These are phyloP conservation scores for Ceratocystis smalleyi DNA, from an alignment of 2,329 filamentous ascomycete genomes.

Conservation along the genomic window DNA sequence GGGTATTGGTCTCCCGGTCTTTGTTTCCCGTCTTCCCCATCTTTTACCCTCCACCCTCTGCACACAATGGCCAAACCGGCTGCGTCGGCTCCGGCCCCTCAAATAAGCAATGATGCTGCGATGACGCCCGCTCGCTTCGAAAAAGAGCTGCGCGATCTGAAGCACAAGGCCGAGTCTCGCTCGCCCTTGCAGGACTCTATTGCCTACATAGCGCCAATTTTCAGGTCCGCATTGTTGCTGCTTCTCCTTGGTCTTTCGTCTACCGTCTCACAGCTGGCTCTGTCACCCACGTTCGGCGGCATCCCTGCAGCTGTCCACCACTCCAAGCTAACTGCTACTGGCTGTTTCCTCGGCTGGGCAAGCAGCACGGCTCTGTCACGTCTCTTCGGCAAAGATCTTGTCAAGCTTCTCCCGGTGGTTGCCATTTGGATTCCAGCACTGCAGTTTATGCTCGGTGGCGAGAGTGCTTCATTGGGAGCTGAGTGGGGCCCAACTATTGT, in stretches of 20 bases:
- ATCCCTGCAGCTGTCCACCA: constrained; percentile 66
- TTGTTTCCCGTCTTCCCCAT: background rate
- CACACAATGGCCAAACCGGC: constrained; percentile 13
- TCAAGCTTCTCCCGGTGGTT: constrained; percentile 50
- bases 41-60: background rate
- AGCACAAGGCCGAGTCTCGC: constrained; percentile 29
- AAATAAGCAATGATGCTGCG: constrained; percentile 19
- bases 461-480: constrained; percentile 50
- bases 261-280: constrained; percentile 55
- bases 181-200: constrained; percentile 23
- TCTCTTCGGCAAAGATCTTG: constrained; percentile 26
- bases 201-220: constrained; percentile 22
- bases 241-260: constrained; percentile 47
- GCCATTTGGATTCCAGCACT: constrained; percentile 59
- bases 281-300: constrained; percentile 79
- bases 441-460: constrained; percentile 55
- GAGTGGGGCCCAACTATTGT: constrained; percentile 59
- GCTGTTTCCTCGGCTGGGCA: constrained; percentile 57
- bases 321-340: constrained; percentile 45
- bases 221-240: constrained; percentile 27
- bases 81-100: constrained; percentile 6
- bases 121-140: constrained; percentile 39
- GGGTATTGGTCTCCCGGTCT: background rate
- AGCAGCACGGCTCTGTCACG: constrained; percentile 42
- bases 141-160: constrained; percentile 37